Evolutionary conservation across 2,329 filamentous ascomycete species (phyloP).

Genomic region (Pyrenophora graminea): DNA sequence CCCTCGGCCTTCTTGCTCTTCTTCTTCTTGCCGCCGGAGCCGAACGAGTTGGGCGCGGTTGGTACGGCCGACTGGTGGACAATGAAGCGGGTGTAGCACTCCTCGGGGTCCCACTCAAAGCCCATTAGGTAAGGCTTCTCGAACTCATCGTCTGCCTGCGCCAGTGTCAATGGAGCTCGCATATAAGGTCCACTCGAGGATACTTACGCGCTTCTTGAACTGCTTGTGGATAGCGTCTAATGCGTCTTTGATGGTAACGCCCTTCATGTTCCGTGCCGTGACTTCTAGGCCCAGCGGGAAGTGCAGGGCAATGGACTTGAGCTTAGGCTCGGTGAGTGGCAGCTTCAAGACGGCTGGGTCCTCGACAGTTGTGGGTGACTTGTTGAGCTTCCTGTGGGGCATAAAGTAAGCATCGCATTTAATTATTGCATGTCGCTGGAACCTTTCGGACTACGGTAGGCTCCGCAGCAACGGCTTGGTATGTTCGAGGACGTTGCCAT

Average conservation of each 20-base stretch:
- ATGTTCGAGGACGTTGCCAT: background rate
- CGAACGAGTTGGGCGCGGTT: conserved; percentile 48
- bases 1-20: conserved; percentile 45
- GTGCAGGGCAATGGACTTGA: conserved; percentile 93
- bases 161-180: conserved; percentile 22
- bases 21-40: conserved; percentile 47
- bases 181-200: background rate
- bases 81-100: conserved; percentile 84
- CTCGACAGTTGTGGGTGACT: conserved; percentile 74
- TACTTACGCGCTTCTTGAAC: conserved; percentile 89
- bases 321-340: conserved; percentile 74
- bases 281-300: conserved; percentile 88
- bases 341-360: conserved; percentile 85
- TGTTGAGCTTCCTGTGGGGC: conserved; percentile 83
- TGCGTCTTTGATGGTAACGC: conserved; percentile 96
- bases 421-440: conserved; percentile 5
- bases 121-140: conserved; percentile 85
- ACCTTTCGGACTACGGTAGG: conserved; percentile 14
- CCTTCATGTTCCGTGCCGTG: conserved; percentile 86
- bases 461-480: background rate
- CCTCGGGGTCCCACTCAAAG: conserved; percentile 95
- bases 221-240: conserved; percentile 94
- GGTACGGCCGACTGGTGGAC: conserved; percentile 78
- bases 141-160: conserved; percentile 81
- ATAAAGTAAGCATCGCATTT: conserved; percentile 21